A percentile compares a stretch with the other conserved stretches of the same genome.
Conservation (phyloP, 768 basidiomycete genomes). For the Roridomyces roridus region DNA sequence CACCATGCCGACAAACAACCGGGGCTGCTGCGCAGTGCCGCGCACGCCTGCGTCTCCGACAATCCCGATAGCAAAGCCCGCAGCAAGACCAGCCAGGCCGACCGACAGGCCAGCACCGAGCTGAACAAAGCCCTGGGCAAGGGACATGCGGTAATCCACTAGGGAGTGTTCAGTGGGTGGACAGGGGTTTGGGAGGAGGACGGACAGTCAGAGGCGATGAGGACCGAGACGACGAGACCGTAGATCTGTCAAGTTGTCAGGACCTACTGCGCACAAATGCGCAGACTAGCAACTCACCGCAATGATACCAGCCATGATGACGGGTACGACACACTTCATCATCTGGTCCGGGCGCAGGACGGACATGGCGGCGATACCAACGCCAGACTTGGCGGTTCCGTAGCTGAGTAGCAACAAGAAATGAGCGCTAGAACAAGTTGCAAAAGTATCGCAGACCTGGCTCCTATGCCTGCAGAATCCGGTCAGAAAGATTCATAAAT, state of each 20-base stretch:
- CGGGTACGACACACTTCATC: constrained; percentile 98
- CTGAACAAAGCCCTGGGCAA: constrained; percentile 93
- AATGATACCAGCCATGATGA: constrained; percentile 99
- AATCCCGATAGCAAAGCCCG: constrained; percentile 97
- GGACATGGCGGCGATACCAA: constrained; percentile 97
- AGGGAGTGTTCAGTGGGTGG: no score
- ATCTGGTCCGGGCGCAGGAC: constrained; percentile 95
- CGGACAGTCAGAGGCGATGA: constrained; percentile 89
- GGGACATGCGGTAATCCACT: constrained; percentile 83
- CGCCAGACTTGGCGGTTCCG: constrained; percentile 99
- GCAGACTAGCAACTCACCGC: constrained; percentile 67
- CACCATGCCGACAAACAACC: constrained; percentile 94
- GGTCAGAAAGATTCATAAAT: background rate
- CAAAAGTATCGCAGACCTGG: constrained; percentile 59
- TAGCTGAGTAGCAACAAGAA: constrained; percentile 67
- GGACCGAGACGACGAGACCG: constrained; percentile 98
- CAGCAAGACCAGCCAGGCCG: constrained; percentile 93
- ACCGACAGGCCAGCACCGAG: constrained; percentile 94
- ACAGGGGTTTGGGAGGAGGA: constrained; percentile 27
- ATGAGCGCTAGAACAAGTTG: constrained; percentile 8
- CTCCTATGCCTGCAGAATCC: constrained; percentile 70
- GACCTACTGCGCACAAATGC: no score
- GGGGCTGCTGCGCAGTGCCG: constrained; percentile 95
- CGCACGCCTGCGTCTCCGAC: constrained; percentile 99
- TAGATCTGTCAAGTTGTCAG: constrained; percentile 83